Evolutionary conservation across 805 yeast genomes (phyloP), one percentile per base, ranked within the genome.

Genomic region (Cyberlindnera veronae): DNA sequence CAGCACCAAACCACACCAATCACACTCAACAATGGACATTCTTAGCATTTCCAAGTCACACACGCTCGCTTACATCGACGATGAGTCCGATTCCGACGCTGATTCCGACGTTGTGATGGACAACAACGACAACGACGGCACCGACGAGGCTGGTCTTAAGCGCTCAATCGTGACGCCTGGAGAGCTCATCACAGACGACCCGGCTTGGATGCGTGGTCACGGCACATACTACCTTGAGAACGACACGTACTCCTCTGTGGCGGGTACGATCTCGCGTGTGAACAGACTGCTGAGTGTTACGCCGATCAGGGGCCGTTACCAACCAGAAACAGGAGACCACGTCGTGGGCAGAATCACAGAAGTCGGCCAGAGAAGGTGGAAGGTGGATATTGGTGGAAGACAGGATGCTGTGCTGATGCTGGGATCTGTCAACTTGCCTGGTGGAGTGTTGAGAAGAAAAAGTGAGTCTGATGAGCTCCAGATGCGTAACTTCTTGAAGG

Each of bases 121-220:
- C 64, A 50, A 2, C 58, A 53, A 9, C 19, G 17, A 31, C 23
- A 28, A 12, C 26, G 49, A 40, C 15, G 52, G 56, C 4, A 58
- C 51, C 8, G 68, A 57, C 33, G 55, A 50, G 16, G 38, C 50
- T 15, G 58, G 55, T 10, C 44, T 63, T 14, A 62, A 61, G 32
- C 63, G 46, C 6, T 50, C 63, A 11, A 63, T 93, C 9, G 95
- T 91, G 15, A 88, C 97, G 1, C 99, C 99, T 0, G 99, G 99
- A 9, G 97, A 93, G 60, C 66, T 90, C 36, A 85, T 93, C n/a
- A 93, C 98, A 0, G 93, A 86, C 51, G 98, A 93, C 56, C 86
- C 96, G 6, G 74, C 82, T 3, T 93, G 98, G 97, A 93, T 93
- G 99, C 77, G 95, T 57, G 99, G 99, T 22, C 99, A 91, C 58